Base-by-base conservation (phyloP, 208 protist genomes). In the Acanthamoeba healyi region DNA sequence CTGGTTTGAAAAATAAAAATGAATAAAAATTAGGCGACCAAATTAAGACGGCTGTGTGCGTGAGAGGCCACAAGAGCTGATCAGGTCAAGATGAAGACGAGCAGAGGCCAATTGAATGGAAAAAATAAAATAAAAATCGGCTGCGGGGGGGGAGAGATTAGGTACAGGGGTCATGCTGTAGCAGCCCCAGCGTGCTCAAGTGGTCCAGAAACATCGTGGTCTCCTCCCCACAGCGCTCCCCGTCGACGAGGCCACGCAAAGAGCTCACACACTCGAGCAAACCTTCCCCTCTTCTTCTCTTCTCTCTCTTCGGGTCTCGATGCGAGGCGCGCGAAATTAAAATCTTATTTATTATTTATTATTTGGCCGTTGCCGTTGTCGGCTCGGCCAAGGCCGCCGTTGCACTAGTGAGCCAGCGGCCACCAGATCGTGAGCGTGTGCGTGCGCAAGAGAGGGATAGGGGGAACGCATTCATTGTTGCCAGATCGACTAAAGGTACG, bases 101-200 rank as follows among this genome's bases (percentile, higher is more conserved):
- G 22, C 29, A 36, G 0, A 6, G 9, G 19, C 56, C 56, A 63
- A 63, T 12, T 22, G 15, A 22, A 5, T 7, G 29, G n/a, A 87
- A 87, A 12, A 29, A 32, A 84, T 84, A 19, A 32, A 84, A 54
- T 7, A 54, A 34, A 29, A n/a, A n/a, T n/a, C n/a, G n/a, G 15
- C 24, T 49, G 0, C 14, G 9, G 51, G 51, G 34, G 74, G 81
- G 40, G 54, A 42, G 58, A 17, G n/a, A 72, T 72, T 29, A 24
- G 42, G n/a, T 67, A 92, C 87, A 61, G 7, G 54, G 58, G 26
- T 92, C 87, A 51, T 72, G 87, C 87, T 92, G 49, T 22, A 92
- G 87, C 63, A 92, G 61, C 26, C 87, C 87, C 34, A 79, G 63
- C 6, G 61, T 42, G 34, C 9, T 49, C 54, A 92, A 34, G 19